Base-by-base conservation (phyloP, 1,139 yeast genomes). In the Hansenula sp. region DNA sequence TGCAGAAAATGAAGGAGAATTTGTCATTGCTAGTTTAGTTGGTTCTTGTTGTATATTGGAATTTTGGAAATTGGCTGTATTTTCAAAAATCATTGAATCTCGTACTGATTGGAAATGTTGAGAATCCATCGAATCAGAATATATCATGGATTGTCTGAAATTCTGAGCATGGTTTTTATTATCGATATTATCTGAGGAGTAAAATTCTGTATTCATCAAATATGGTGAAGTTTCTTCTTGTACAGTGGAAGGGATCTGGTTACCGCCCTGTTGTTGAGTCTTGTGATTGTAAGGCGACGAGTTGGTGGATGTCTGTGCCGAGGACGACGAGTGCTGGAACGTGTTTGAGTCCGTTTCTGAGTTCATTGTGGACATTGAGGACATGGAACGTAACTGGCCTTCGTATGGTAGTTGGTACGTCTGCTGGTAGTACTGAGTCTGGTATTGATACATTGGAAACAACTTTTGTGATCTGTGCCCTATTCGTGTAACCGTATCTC, bases 61-160 rank as follows among this genome's bases (percentile, higher is more conserved):
- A 32, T 17, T 26, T 30, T 21, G 31, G 11, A 17, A 29, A 6
- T 21, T 18, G 9, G 25, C 26, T 9, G 12, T 14, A 21, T 20
- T 20, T 9, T 21, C 33, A 2, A 31, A 7, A 11, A 27, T 33
- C n/a, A 26, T 42, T 16, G 33, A 33, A 42, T 42, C 42, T 34
- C 46, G 30, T 8, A 34, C 20, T 11, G 41, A 39, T 32, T 33
- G 31, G 22, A 43, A 29, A 27, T 41, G 37, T 9, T 47, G 38
- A 62, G 72, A 49, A 59, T 63, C 38, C 75, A 74, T 37, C 60
- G 69, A 51, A 10, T 53, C 57, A 2, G 76, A 73, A 31, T 73
- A 59, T n/a, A 73, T 65, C 24, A 77, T 60, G 6, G 82, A 72
- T 44, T 65, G 69, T 45, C 76, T 66, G 34, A 78, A 60, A 40